Base-by-base conservation (phyloP, 2,329 filamentous ascomycete genomes). In the Bipolaris victoriae region DNA sequence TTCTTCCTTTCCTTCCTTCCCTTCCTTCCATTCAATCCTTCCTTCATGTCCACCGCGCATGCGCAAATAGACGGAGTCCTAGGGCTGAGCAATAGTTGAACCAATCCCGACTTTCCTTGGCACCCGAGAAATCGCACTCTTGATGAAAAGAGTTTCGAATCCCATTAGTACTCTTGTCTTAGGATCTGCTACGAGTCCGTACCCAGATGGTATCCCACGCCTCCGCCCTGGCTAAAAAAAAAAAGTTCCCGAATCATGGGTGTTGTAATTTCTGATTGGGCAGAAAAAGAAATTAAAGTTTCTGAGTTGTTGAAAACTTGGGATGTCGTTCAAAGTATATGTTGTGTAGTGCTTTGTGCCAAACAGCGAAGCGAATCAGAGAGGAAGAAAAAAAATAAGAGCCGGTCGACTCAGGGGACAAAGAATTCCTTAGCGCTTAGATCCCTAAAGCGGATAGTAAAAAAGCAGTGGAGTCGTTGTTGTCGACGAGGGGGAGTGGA, bases 101-200 rank as follows among this genome's bases (percentile, higher is more conserved):
- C 74, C 75, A 67, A 72, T 73, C 69, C 26, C 58, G 57, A 59
- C 58, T 29, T 29, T 26, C 5, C 7, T 29, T 64, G 33, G 49
- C 36, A 15, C 47, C 48, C 54, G n/a, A 5, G 10, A 22, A 29
- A 37, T 26, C 33, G 13, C 65, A 29, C 26, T 10, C 63, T 67
- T 56, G 69, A 15, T 24, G 9, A 24, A 41, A 24, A 5, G 16
- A 7, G 3, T 20, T 20, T 10, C 5, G 3, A 11, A 37, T 1
- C 16, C 35, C 35, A 33, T 56, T 29, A 58, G 48, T 51, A 47
- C 31, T 11, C 5, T 26, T 61, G 67, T 61, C 55, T 29, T 63
- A 63, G 71, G 71, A 71, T 67, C 70, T 77, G 75, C 65, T 77
- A 55, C 75, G 67, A 77, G 69, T 73, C 75, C 75, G 65, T 52